A percentile compares a stretch with the other conserved stretches of the same genome.
Conservation (phyloP, 2,329 filamentous ascomycete genomes). For the Chaetomiaceae sp. region DNA sequence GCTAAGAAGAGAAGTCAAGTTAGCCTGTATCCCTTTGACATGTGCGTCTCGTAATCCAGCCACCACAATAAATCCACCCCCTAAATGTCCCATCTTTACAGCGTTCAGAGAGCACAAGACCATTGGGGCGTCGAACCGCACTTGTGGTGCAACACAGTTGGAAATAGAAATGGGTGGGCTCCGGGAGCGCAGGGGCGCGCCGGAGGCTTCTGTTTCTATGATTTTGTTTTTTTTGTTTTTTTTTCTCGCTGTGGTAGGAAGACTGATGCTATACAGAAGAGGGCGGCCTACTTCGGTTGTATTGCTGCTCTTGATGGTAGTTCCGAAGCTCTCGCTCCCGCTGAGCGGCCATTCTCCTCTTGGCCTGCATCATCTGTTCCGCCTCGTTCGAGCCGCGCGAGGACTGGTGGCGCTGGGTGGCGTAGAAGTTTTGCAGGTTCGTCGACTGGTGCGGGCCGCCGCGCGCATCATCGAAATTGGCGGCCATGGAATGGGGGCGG, state of each 20-base stretch:
- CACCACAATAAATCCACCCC: slow-evolving; percentile 10
- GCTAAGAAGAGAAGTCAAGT: slow-evolving; percentile 40
- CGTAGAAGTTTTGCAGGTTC: slow-evolving; percentile 91
- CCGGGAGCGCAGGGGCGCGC: slow-evolving; percentile 26
- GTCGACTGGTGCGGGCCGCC: slow-evolving; percentile 64
- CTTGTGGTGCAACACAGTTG: slow-evolving; percentile 30
- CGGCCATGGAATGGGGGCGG: slow-evolving; percentile 79
- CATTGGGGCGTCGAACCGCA: slow-evolving; percentile 28
- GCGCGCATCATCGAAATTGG: slow-evolving; percentile 72
- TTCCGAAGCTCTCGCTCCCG: slow-evolving; percentile 98
- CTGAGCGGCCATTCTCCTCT: slow-evolving; percentile 98
- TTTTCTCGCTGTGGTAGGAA: slow-evolving; percentile 37
- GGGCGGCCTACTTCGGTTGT: slow-evolving; percentile 95
- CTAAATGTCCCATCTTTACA: slow-evolving; percentile 23
- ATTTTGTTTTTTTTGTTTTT: slow-evolving; percentile 33
- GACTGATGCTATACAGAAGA: slow-evolving; percentile 64
- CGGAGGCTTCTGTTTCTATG: slow-evolving; percentile 34
- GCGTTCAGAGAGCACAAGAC: slow-evolving; percentile 25
- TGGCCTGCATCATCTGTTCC: slow-evolving; percentile 98
- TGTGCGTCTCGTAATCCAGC: slow-evolving; percentile 8
- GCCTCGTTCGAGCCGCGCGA: slow-evolving; percentile 80
- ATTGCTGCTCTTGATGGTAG: slow-evolving; percentile 99
- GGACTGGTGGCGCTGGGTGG: slow-evolving; percentile 85
- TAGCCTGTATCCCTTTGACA: slow-evolving; percentile 25
- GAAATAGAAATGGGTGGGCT: slow-evolving; percentile 27